These are phyloP conservation scores for Diplotaxis tenuifolia DNA, from an alignment of 345 rosid species.

Conservation along the genomic window DNA sequence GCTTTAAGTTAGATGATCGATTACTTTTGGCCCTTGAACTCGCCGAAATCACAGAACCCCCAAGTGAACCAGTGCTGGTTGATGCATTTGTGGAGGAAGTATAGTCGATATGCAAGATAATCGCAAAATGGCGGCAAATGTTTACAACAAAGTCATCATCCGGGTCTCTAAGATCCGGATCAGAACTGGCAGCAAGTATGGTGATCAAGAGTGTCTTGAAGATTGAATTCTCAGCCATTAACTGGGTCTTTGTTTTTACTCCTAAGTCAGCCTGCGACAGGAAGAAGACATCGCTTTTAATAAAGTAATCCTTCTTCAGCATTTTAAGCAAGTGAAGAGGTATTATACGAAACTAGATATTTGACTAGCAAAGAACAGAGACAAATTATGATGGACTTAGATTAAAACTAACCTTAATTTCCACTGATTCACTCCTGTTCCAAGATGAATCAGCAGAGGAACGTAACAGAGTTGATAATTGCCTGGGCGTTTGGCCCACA, in stretches of 20 bases:
- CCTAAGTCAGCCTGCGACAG: conserved; percentile 87
- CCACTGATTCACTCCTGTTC: conserved; percentile 73
- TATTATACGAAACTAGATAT: not conserved
- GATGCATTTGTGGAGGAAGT: conserved; percentile 60
- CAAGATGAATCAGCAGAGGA: conserved; percentile 66
- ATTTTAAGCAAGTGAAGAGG: not conserved
- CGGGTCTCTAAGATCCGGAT: conserved; percentile 67
- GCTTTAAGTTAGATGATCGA: conserved; percentile 64
- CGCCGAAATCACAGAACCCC: conserved; percentile 56
- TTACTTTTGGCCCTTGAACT: conserved; percentile 66
- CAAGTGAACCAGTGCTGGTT: conserved; percentile 44
- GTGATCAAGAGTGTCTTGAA: conserved; percentile 88
- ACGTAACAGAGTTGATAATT: conserved; percentile 63
- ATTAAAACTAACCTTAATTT: conserved; percentile 65
- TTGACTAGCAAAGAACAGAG: conserved; percentile 14
- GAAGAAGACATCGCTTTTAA: conserved; percentile 5
- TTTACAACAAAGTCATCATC: conserved; percentile 81
- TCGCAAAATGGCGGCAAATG: conserved; percentile 91
- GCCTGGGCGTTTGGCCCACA: conserved; percentile 60
- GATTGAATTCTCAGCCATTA: conserved; percentile 97
- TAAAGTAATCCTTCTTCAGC: conserved; percentile 1
- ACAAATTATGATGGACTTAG: conserved; percentile 14
- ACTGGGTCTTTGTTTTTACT: conserved; percentile 98
- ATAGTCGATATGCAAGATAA: conserved; percentile 72
- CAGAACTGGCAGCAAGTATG: conserved; percentile 80